Percentiles rank a stretch among this genome's conserved stretches.
Conservation (phyloP, 306 rosid species). For the Quercus alba region DNA sequence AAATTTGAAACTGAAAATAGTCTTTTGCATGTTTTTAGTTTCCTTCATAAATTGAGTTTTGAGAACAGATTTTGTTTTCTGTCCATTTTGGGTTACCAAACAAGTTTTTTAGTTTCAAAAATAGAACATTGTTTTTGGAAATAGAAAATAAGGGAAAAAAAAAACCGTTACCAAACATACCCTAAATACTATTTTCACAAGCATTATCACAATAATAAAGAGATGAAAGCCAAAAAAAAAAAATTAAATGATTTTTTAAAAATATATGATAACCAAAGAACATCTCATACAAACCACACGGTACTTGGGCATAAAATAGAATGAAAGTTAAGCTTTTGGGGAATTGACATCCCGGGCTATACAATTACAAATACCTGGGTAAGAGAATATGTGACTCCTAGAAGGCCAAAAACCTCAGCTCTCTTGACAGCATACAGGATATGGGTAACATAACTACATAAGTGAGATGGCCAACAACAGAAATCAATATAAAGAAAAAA, state of each 20-base stretch:
- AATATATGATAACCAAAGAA: background rate
- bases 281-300: background rate
- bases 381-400: constrained; percentile 85
- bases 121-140: too few species aligned
- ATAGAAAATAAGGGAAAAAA: too few species aligned
- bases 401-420: constrained; percentile 94
- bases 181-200: too few species aligned
- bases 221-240: background rate
- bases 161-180: too few species aligned
- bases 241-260: background rate
- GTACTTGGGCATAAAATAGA: background rate
- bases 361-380: constrained; percentile 61
- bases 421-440: constrained; percentile 73
- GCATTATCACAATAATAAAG: constrained; percentile 1
- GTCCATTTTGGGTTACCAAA: too few species aligned
- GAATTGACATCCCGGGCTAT: constrained; percentile 11
- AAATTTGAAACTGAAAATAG: too few species aligned
- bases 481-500: background rate
- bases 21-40: too few species aligned
- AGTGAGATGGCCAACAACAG: constrained; percentile 4
- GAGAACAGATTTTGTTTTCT: too few species aligned
- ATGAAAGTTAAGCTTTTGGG: background rate
- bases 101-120: too few species aligned
- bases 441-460: background rate
- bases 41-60: too few species aligned